phyloP scores from a whole-genome alignment of 2,329 filamentous ascomycete genomes.

The Plectosphaerella cucumerina region DNA sequence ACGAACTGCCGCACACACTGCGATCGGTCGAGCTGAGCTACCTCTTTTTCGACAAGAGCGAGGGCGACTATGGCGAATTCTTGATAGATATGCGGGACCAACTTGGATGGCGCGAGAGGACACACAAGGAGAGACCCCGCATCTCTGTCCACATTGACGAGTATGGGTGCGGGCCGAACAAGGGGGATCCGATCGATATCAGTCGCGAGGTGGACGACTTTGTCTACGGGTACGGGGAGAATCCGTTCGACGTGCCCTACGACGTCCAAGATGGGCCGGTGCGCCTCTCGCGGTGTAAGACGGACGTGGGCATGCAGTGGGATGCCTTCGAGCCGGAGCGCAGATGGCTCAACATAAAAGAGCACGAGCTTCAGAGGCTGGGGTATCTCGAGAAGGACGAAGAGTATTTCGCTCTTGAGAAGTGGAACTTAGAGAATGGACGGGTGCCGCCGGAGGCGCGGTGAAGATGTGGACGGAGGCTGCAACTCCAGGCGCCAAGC shows the following conservation, averaged over 20 bases:
- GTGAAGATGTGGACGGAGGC: too few relatives aligned
- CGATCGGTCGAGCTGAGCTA: constrained; percentile 28
- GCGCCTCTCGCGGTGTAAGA: too few relatives aligned
- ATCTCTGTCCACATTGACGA: not conserved
- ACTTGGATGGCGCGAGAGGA: constrained; percentile 13
- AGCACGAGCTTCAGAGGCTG: too few relatives aligned
- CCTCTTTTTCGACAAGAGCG: constrained; percentile 17
- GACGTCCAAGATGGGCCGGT: not conserved
- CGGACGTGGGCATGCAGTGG: not conserved
- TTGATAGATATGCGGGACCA: constrained; percentile 15
- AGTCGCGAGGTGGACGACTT: constrained; percentile 13
- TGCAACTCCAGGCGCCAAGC: too few relatives aligned
- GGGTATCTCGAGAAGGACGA: too few relatives aligned
- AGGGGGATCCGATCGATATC: constrained; percentile 1
- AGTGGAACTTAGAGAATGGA: too few relatives aligned
- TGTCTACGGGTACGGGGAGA: constrained; percentile 17
- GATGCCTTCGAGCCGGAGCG: constrained; percentile 1
- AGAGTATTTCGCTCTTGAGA: too few relatives aligned
- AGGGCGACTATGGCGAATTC: constrained; percentile 9
- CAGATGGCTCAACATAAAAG: not conserved
- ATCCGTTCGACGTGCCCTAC: constrained; percentile 12
- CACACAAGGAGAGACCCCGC: not conserved
- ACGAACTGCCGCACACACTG: constrained; percentile 19
- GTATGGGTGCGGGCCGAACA: not conserved
- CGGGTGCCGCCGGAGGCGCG: too few relatives aligned